Evolutionary conservation across 768 basidiomycete species (phyloP), one percentile per base, ranked within the genome.

Genomic region (Mycena albidolilacea): DNA sequence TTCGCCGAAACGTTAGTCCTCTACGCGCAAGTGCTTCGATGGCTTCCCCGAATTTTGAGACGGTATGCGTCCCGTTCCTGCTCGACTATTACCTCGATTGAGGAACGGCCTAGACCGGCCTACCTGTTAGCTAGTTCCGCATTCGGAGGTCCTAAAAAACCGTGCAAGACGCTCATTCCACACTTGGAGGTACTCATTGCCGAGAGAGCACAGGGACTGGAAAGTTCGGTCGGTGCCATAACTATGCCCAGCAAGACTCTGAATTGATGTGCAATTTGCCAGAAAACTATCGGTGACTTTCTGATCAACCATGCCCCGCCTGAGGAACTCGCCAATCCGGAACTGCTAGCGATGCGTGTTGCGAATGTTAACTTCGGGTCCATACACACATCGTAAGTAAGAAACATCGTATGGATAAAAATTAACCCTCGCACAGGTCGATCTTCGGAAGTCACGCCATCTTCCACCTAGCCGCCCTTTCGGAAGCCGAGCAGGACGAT

Each of bases 321-420:
- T 2, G 52, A 54, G 9, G 52, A 54, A 54, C 23, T 54, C 23
- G 21, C 52, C 10, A n/a, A 54, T 54, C 9, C 12, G n/a, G n/a
- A 54, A 10, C 52, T 54, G 23, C 23, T 54, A 54, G 52, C 52
- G 7, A 54, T 54, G 52, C 52, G 52, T 30, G 23, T 54, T 15
- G 21, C 23, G 9, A 54, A 54, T 11, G 21, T 54, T 12, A 30
- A 54, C n/a, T 54, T 54, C 23, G 52, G 52, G 23, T 54, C 52
- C 23, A 54, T 54, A 54, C 52, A 54, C 23, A 54, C 52, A 11
- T 54, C 52, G 52, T 54, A 23, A 54, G 52, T 54, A 17, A 50
- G 6, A 17, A 46, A 14, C 21, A 30, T 54, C 46, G 46, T 21
- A 52, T 14, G 17, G 15, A 50, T n/a, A 9, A 50, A 50, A 17